A percentile compares a stretch with the other conserved stretches of the same genome.
Conservation (phyloP, 2,329 filamentous ascomycete genomes). For the Mycosphaerella sp. region DNA sequence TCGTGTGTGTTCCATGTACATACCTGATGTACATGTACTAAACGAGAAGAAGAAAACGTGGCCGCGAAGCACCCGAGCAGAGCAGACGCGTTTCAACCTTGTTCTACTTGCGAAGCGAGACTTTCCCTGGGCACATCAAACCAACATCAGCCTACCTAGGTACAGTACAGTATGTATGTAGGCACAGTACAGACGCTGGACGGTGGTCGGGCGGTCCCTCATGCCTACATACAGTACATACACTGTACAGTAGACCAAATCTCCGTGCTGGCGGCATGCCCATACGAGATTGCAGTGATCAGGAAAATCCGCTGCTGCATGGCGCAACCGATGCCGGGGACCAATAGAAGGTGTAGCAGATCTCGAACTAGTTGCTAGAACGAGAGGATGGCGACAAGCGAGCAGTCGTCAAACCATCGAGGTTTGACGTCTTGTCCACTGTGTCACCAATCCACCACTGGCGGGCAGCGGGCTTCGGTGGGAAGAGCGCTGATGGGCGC, state of each 20-base stretch:
- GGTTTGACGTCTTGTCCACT: constrained; percentile 18
- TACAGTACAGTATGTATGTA: too few relatives aligned
- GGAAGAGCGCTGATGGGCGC: constrained; percentile 8
- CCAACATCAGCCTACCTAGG: too few relatives aligned
- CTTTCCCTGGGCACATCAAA: constrained; percentile 22
- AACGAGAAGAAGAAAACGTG: background rate
- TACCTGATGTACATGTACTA: background rate
- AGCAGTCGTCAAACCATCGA: constrained; percentile 22
- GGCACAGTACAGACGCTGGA: too few relatives aligned
- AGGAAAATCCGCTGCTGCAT: background rate
- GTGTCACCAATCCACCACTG: constrained; percentile 19
- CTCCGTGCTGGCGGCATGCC: constrained; percentile 17
- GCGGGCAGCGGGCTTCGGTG: constrained; percentile 11
- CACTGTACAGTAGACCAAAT: constrained; percentile 14
- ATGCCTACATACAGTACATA: constrained; percentile 5
- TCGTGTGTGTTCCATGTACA: too few relatives aligned
- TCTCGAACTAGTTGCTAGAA: too few relatives aligned
- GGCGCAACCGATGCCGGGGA: constrained; percentile 1
- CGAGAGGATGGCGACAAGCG: too few relatives aligned
- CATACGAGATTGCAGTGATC: constrained; percentile 17
- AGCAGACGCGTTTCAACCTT: constrained; percentile 6
- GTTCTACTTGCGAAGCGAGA: constrained; percentile 17
- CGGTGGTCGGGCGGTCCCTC: constrained; percentile 3
- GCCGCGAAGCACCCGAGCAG: background rate
- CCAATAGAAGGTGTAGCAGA: constrained; percentile 5